Percentiles rank a stretch among this genome's conserved stretches.
phyloP scores from a whole-genome alignment of 805 yeast species.

The Scheffersomyces coipomensis region DNA sequence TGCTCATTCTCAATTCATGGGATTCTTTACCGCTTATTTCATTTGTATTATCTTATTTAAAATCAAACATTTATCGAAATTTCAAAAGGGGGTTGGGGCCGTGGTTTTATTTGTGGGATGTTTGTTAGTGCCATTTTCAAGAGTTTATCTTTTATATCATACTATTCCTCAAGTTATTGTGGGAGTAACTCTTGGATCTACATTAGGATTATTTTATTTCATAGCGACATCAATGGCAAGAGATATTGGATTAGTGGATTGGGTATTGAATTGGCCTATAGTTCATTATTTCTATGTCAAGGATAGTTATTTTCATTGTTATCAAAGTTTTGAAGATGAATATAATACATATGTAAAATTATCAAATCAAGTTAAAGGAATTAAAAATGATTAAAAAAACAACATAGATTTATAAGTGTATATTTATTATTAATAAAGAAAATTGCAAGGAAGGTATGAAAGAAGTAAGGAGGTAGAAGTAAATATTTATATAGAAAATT shows the following conservation, averaged over 20 bases:
- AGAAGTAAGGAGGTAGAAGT: neutral
- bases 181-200: constrained; percentile 65
- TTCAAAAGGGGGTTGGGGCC: constrained; percentile 27
- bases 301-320: constrained; percentile 56
- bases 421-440: neutral
- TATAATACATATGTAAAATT: constrained; percentile 21
- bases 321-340: constrained; percentile 48
- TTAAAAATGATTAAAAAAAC: neutral
- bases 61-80: constrained; percentile 23
- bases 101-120: constrained; percentile 22
- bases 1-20: constrained; percentile 96
- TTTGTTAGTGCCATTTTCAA: constrained; percentile 57
- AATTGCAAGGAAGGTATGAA: neutral
- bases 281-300: constrained; percentile 52
- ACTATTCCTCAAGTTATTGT: constrained; percentile 67
- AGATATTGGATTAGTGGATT: constrained; percentile 64
- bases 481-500: too few species aligned
- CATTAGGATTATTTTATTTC: constrained; percentile 60
- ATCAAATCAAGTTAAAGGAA: neutral
- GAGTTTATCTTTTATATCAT: constrained; percentile 81
- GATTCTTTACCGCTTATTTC: constrained; percentile 67
- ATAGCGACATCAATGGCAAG: constrained; percentile 52
- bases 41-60: constrained; percentile 46
- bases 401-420: neutral
- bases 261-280: constrained; percentile 61